Percentiles rank a stretch among this genome's conserved stretches.
These are phyloP conservation scores for Sporothrix brasiliensis DNA, from an alignment of 2,329 filamentous ascomycete species.

Conservation along the genomic window DNA sequence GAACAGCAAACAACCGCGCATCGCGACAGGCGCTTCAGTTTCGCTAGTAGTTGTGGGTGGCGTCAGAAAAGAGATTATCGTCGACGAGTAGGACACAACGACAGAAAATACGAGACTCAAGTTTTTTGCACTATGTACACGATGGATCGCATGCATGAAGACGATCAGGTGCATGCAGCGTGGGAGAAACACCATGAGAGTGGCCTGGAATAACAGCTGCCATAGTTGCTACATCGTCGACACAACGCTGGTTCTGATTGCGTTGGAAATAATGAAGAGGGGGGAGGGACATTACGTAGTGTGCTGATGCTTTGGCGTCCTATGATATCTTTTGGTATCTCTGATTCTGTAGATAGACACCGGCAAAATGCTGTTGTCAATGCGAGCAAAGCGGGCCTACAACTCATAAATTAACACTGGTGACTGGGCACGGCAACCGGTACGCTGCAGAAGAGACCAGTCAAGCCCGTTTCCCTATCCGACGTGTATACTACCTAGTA, in stretches of 20 bases:
- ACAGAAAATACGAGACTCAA: background rate
- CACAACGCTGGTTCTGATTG: background rate
- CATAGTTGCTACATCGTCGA: background rate
- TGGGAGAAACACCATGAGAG: constrained; percentile 11
- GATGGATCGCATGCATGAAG: constrained; percentile 11
- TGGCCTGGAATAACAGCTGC: background rate
- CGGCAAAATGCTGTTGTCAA: constrained; percentile 25
- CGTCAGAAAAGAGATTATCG: constrained; percentile 13
- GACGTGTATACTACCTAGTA: background rate
- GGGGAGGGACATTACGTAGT: background rate
- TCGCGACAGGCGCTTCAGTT: constrained; percentile 24
- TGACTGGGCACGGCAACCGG: constrained; percentile 28
- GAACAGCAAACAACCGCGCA: constrained; percentile 24
- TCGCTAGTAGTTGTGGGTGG: background rate
- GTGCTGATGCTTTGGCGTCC: background rate
- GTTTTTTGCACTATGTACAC: constrained; percentile 7
- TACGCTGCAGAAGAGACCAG: background rate
- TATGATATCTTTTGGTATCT: constrained; percentile 12
- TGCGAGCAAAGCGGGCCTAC: background rate
- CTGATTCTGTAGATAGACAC: constrained; percentile 3
- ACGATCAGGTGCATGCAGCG: constrained; percentile 15
- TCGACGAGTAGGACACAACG: background rate
- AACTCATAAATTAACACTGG: background rate
- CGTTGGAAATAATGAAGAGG: background rate
- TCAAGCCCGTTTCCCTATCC: background rate